Percentiles rank a stretch among this genome's conserved stretches.
Evolutionary conservation across 805 yeast genomes (phyloP).

Genomic region (Pichia insulana): DNA sequence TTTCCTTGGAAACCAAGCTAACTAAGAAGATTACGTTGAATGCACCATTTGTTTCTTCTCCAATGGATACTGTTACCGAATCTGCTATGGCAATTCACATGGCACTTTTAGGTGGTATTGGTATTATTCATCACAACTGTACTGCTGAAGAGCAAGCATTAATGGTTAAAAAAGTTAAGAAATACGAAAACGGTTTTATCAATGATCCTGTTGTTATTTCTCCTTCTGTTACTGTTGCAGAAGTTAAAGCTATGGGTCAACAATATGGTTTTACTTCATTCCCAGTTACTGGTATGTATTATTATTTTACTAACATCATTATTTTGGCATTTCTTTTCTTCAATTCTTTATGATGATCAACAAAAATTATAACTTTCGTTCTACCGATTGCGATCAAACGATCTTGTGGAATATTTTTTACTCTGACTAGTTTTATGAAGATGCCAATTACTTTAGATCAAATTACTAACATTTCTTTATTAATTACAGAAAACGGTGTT

Average conservation of each 20-base stretch:
- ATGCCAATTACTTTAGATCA: not conserved
- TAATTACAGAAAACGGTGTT: conserved; percentile 62
- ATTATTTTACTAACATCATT: not conserved
- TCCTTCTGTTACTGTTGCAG: conserved; percentile 70
- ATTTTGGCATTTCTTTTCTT: conserved; percentile 1
- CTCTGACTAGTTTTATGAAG: conserved; percentile 25
- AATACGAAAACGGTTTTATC: conserved; percentile 95
- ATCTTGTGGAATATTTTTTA: conserved; percentile 76
- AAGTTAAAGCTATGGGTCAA: conserved; percentile 63
- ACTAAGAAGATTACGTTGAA: conserved; percentile 88
- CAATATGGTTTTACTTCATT: conserved; percentile 88
- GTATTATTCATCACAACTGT: conserved; percentile 97
- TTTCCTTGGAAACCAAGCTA: conserved; percentile 73
- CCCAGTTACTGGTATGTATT: conserved; percentile 97
- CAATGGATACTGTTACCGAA: conserved; percentile 99
- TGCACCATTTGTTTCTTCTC: conserved; percentile 94
- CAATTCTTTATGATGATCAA: conserved; percentile 43
- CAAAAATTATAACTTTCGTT: conserved; percentile 84
- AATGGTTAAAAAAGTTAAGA: conserved; percentile 95
- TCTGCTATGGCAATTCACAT: conserved; percentile 94
- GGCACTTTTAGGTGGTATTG: conserved; percentile 98
- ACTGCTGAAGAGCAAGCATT: conserved; percentile 95
- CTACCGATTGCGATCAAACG: conserved; percentile 97
- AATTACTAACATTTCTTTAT: conserved; percentile 10
- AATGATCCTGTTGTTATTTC: conserved; percentile 84